Conservation (phyloP, 2,329 filamentous ascomycete species). For the Pseudogymnoascus sp. region DNA sequence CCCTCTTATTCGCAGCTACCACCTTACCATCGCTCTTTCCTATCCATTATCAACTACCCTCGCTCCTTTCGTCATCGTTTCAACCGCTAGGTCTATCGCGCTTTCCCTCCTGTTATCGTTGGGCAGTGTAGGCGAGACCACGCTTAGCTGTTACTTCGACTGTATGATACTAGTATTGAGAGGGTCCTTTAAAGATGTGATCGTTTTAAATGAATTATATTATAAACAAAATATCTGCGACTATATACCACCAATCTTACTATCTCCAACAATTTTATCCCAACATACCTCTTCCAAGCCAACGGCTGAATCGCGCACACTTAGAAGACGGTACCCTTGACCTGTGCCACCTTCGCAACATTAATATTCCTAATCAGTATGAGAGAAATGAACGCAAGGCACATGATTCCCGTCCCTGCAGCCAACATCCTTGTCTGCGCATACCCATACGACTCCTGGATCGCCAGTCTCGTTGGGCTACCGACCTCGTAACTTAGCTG, state of each 20-base stretch:
- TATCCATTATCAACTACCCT: not conserved
- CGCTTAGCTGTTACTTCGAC: not conserved
- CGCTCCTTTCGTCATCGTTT: not conserved
- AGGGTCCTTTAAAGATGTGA: not conserved
- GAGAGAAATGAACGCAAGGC: conserved; percentile 36
- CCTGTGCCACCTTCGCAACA: conserved; percentile 39
- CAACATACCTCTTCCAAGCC: not conserved
- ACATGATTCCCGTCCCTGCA: conserved; percentile 42
- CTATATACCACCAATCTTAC: not conserved
- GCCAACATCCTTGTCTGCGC: conserved; percentile 47
- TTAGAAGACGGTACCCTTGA: conserved; percentile 35
- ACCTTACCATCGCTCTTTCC: not conserved
- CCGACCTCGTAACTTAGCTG: conserved; percentile 47
- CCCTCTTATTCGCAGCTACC: not conserved
- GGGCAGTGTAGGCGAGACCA: not conserved
- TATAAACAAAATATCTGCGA: not conserved
- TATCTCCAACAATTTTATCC: not conserved
- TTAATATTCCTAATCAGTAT: conserved; percentile 42
- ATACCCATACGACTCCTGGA: conserved; percentile 53
- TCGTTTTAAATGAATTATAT: not conserved
- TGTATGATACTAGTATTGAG: not conserved
- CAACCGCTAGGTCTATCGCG: not conserved
- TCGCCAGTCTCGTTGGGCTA: conserved; percentile 40
- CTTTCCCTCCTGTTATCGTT: too few species aligned
- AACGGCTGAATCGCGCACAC: not conserved